Base-by-base conservation (phyloP, 805 yeast genomes). In the Hermanozyma aechmeae region DNA sequence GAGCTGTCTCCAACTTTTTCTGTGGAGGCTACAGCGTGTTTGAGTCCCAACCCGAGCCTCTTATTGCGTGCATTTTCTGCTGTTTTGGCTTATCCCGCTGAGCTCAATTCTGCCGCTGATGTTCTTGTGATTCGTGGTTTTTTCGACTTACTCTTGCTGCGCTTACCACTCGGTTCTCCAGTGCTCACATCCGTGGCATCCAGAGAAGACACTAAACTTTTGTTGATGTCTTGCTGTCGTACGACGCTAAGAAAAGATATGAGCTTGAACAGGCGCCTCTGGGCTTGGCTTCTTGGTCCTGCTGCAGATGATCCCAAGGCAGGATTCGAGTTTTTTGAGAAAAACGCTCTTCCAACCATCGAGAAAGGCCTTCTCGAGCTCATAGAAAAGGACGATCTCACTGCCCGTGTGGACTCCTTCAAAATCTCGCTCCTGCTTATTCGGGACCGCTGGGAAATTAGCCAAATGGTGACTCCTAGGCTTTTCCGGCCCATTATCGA, bases 371-470 rank as follows among this genome's bases (percentile, higher is more conserved):
- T 92, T 9, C 50, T 71, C 21, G 61, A 61, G 5, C 50, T 71
- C 34, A 52, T 80, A 2, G 29, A 42, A 2, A 57, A 66, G 30
- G 21, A 43, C 5, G 29, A 38, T 5, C 43, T 39, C 21, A 53
- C 39, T 11, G 65, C 52, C 31, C 58, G 58, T 16, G 56, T 72
- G 2, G 68, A 63, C 14, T 76, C 81, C 0, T 75, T 75, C 43
- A 72, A 67, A 28, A 76, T 89, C 5, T 67, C 84, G 2, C 57
- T 78, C 12, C 45, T 61, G 4, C 73, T 92, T 1, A 64, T 87
- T 3, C 72, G 87, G 76, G 97, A 92, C 47, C 73, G 85, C 37
- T 92, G 97, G 97, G 98, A 92, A 52, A 76, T 92, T 24, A 93
- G 96, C 9, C 73, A 77, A 8, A 50, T 69, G 10, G 59, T 89